A percentile compares a stretch with the other conserved stretches of the same genome.
These are phyloP conservation scores for Brassica carinata DNA, from an alignment of 345 rosid species.

Conservation along the genomic window DNA sequence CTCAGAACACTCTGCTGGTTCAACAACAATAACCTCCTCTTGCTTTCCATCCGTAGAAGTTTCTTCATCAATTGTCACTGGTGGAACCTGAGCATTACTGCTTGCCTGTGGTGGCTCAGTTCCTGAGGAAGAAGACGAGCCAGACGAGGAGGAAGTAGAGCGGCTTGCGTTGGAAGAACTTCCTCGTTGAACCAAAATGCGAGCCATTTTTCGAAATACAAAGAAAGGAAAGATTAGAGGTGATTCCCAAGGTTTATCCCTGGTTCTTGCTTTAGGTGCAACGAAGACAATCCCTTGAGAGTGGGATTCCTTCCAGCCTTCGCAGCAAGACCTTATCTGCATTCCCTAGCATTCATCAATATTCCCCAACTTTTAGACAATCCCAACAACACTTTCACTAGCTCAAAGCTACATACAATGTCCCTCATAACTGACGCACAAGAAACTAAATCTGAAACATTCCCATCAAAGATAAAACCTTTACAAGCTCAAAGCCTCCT, in stretches of 20 bases:
- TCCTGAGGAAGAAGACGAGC: constrained; percentile 59
- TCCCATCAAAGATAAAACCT: background rate
- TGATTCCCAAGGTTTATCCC: constrained; percentile 63
- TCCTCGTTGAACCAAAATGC: constrained; percentile 91
- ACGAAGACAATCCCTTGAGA: constrained; percentile 77
- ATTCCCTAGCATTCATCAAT: constrained; percentile 99
- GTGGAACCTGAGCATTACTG: constrained; percentile 45
- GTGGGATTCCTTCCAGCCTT: constrained; percentile 87
- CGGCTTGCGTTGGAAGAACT: constrained; percentile 82
- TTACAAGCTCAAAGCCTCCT: background rate
- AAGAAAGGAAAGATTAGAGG: constrained; percentile 34
- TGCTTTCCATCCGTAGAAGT: constrained; percentile 49
- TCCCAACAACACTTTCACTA: constrained; percentile 33
- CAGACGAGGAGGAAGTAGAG: background rate
- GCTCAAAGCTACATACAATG: constrained; percentile 57
- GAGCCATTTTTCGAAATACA: constrained; percentile 60
- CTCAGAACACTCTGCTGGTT: constrained; percentile 55
- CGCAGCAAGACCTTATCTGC: constrained; percentile 76
- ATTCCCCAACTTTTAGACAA: constrained; percentile 59
- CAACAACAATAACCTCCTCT: constrained; percentile 57
- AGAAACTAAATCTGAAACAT: constrained; percentile 4
- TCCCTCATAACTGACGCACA: constrained; percentile 11
- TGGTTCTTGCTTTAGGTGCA: constrained; percentile 84
- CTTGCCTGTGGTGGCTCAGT: constrained; percentile 55
- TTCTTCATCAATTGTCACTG: constrained; percentile 68